Evolutionary conservation across 345 rosid species (phyloP).

Genomic region (Jatropha curcas): DNA sequence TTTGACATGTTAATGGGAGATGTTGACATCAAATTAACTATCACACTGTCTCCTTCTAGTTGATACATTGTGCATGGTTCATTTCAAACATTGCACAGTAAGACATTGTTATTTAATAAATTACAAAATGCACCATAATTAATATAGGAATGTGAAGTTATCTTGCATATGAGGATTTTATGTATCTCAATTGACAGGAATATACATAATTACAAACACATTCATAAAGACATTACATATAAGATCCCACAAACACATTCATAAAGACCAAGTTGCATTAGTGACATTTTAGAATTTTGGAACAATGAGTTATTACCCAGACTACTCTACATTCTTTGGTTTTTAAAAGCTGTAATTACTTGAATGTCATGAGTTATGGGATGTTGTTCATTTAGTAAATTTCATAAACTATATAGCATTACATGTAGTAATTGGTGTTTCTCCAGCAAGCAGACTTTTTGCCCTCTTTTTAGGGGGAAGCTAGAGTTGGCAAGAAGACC

Average conservation of each 20-base stretch:
- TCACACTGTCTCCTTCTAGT: not conserved
- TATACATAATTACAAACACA: no score
- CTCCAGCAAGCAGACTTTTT: not conserved
- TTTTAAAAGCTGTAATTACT: not conserved
- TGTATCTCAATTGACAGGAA: not conserved
- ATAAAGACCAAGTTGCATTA: not conserved
- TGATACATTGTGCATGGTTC: not conserved
- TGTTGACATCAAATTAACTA: not conserved
- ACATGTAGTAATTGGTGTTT: not conserved
- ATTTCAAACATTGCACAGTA: no score
- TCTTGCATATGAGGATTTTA: not conserved
- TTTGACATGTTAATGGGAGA: not conserved
- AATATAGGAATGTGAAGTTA: not conserved
- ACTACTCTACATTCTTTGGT: not conserved
- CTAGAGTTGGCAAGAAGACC: not conserved
- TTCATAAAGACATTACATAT: not conserved
- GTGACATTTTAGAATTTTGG: not conserved
- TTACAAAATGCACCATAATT: not conserved
- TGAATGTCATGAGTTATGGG: not conserved
- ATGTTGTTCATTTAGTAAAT: not conserved
- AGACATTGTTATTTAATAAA: not conserved
- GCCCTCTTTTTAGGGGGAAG: not conserved
- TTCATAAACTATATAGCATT: not conserved
- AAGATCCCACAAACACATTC: not conserved
- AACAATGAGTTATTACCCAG: not conserved